Percentiles rank a stretch among this genome's conserved stretches.
Evolutionary conservation across 2,329 filamentous ascomycete species (phyloP).

Genomic region (Cladosporium sp.): DNA sequence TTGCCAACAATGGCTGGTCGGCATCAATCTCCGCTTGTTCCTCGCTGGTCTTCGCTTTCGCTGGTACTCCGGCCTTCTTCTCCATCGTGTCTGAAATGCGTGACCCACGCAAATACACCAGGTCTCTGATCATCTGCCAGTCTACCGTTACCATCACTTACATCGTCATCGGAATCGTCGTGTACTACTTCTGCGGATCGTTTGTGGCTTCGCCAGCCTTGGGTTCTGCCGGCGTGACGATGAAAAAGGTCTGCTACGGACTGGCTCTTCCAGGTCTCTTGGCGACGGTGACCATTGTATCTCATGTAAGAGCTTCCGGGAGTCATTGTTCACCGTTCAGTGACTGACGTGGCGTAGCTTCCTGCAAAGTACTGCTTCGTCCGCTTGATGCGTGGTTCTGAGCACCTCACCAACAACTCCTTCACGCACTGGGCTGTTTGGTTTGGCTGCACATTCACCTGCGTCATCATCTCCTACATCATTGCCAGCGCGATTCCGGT

Average conservation of each 20-base stretch:
- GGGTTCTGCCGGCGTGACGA: conserved; percentile 39
- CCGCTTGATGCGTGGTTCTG: conserved; percentile 23
- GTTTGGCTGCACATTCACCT: conserved; percentile 11
- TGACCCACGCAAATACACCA: conserved; percentile 32
- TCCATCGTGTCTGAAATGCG: conserved; percentile 39
- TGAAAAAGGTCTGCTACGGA: conserved; percentile 47
- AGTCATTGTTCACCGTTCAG: background rate
- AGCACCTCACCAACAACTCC: conserved; percentile 21
- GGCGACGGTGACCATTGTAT: conserved; percentile 25
- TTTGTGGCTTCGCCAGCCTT: conserved; percentile 47
- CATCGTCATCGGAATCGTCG: conserved; percentile 36
- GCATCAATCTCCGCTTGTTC: conserved; percentile 16
- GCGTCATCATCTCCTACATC: conserved; percentile 22
- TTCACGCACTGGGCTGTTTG: conserved; percentile 18
- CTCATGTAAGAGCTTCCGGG: conserved; percentile 13
- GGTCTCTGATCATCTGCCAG: conserved; percentile 31
- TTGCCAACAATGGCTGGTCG: conserved; percentile 14
- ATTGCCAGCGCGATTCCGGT: conserved; percentile 47
- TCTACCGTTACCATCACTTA: conserved; percentile 27
- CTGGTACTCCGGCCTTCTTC: conserved; percentile 37
- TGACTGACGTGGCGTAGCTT: conserved; percentile 1
- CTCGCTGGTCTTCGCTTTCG: conserved; percentile 36
- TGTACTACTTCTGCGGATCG: conserved; percentile 47
- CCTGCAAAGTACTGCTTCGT: conserved; percentile 29
- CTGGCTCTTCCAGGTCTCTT: conserved; percentile 26